phyloP scores from a whole-genome alignment of 805 yeast genomes.

The Alloascoidea africana region DNA sequence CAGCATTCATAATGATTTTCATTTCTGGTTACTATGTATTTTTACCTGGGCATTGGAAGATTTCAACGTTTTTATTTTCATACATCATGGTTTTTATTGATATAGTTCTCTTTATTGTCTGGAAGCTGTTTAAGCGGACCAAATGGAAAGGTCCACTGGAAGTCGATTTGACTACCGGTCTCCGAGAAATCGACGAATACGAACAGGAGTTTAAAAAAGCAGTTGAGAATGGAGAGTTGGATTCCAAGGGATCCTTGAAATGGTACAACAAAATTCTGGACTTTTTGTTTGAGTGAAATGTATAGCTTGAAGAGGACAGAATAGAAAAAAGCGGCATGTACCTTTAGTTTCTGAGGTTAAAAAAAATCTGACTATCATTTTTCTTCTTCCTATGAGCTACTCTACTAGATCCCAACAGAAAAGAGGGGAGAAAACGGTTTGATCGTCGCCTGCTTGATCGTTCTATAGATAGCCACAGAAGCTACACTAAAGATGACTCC shows the following conservation, averaged over 20 bases:
- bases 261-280: slow-evolving; percentile 61
- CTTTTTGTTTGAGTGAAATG: neutral
- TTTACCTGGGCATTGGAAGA: slow-evolving; percentile 49
- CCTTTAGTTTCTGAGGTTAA: too few relatives aligned
- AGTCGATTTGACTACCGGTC: slow-evolving; percentile 38
- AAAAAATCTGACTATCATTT: too few relatives aligned
- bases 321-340: too few relatives aligned
- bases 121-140: slow-evolving; percentile 38
- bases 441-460: too few relatives aligned
- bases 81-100: slow-evolving; percentile 58
- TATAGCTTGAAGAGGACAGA: too few relatives aligned
- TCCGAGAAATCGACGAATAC: slow-evolving; percentile 44
- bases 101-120: slow-evolving; percentile 27
- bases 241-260: slow-evolving; percentile 15
- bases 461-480: too few relatives aligned
- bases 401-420: too few relatives aligned
- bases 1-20: slow-evolving; percentile 35
- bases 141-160: slow-evolving; percentile 28
- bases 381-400: too few relatives aligned
- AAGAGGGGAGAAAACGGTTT: too few relatives aligned
- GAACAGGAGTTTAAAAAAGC: slow-evolving; percentile 22
- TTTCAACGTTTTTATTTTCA: slow-evolving; percentile 46
- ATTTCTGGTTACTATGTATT: slow-evolving; percentile 61
- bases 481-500: too few relatives aligned
- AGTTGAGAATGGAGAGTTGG: too few relatives aligned